These are phyloP conservation scores for Acrocalymma vagum DNA, from an alignment of 2,329 filamentous ascomycete genomes.

Conservation along the genomic window DNA sequence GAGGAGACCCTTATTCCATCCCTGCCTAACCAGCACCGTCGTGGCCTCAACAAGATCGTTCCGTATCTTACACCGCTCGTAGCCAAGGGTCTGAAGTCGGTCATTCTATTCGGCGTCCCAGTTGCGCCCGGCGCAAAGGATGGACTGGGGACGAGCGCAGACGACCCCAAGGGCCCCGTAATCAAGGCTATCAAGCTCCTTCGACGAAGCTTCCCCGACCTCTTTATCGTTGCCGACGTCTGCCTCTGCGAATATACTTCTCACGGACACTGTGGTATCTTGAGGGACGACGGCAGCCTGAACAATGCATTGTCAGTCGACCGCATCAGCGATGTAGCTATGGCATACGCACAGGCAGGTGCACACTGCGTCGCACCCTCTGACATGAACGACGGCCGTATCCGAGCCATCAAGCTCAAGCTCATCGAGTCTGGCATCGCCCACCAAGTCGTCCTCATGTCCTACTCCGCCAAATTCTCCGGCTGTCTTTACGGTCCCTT, in stretches of 20 bases:
- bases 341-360: slow-evolving; percentile 93
- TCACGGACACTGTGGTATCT: slow-evolving; percentile 96
- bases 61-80: slow-evolving; percentile 87
- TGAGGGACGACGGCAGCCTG: slow-evolving; percentile 88
- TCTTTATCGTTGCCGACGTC: slow-evolving; percentile 92
- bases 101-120: slow-evolving; percentile 96
- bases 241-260: slow-evolving; percentile 99
- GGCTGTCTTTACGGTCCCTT: slow-evolving; percentile 97
- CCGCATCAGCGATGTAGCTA: slow-evolving; percentile 95
- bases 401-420: slow-evolving; percentile 97
- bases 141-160: slow-evolving; percentile 87
- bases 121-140: slow-evolving; percentile 84
- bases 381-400: slow-evolving; percentile 98
- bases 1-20: slow-evolving; percentile 92
- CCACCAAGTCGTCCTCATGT: slow-evolving; percentile 93
- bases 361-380: slow-evolving; percentile 97
- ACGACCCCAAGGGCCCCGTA: slow-evolving; percentile 92
- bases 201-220: slow-evolving; percentile 82
- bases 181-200: slow-evolving; percentile 87
- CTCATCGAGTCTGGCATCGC: slow-evolving; percentile 93
- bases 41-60: slow-evolving; percentile 85
- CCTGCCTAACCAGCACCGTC: slow-evolving; percentile 87
- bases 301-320: slow-evolving; percentile 96
- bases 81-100: slow-evolving; percentile 87
- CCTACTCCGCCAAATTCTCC: slow-evolving; percentile 97